Evolutionary conservation across 257 asterid species (phyloP).

Genomic region (Verbascum thapsus): DNA sequence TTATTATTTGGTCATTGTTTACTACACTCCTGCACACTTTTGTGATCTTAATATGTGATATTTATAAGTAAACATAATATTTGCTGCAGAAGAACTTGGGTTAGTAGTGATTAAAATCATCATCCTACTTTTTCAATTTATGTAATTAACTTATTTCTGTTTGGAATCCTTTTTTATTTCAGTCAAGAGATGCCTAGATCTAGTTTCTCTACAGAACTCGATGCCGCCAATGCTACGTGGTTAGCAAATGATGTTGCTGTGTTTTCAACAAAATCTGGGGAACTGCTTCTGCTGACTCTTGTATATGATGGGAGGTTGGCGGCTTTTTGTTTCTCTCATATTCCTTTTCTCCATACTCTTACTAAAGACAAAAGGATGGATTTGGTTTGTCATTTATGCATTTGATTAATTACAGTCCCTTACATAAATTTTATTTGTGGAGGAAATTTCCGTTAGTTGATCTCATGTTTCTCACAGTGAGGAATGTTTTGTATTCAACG

Average conservation of each 20-base stretch:
- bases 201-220: constrained; percentile 81
- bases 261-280: constrained; percentile 93
- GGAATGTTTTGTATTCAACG: background rate
- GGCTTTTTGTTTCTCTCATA: constrained; percentile 27
- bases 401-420: constrained; percentile 9
- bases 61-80: background rate
- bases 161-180: constrained; percentile 30
- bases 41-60: constrained; percentile 18
- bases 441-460: background rate
- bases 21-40: constrained; percentile 8
- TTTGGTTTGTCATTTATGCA: constrained; percentile 8
- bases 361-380: constrained; percentile 9
- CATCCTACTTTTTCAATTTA: constrained; percentile 17
- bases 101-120: constrained; percentile 19
- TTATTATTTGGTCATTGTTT: background rate
- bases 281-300: constrained; percentile 85
- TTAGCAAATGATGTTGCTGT: constrained; percentile 88
- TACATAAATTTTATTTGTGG: background rate
- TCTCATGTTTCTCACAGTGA: background rate
- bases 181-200: constrained; percentile 87
- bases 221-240: constrained; percentile 94
- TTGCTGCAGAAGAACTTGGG: constrained; percentile 21
- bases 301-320: constrained; percentile 90
- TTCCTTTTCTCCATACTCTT: constrained; percentile 16
- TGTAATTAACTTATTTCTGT: constrained; percentile 24